Conservation (phyloP, 768 basidiomycete genomes). For the Guyanaporus albipodus region DNA sequence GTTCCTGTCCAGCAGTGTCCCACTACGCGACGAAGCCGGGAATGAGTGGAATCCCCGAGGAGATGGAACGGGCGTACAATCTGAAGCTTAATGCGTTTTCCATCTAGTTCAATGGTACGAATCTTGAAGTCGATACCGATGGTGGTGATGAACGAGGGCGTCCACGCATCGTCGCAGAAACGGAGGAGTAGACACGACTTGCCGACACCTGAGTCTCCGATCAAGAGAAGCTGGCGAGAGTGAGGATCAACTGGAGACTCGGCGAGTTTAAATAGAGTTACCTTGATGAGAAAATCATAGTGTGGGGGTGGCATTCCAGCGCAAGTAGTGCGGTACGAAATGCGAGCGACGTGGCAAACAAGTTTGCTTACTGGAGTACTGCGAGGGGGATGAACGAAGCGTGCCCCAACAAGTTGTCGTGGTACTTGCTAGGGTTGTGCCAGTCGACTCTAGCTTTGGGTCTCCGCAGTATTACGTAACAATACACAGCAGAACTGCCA, state of each 20-base stretch:
- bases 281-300: conserved; percentile 97
- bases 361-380: neutral
- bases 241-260: neutral
- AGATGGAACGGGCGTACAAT: conserved; percentile 60
- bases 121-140: conserved; percentile 99
- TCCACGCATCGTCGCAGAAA: conserved; percentile 99
- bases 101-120: conserved; percentile 96
- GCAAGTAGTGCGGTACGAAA: neutral
- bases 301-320: conserved; percentile 79
- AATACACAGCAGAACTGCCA: no score
- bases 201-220: conserved; percentile 96
- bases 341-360: neutral
- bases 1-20: conserved; percentile 99
- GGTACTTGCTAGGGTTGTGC: neutral
- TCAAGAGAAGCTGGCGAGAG: conserved; percentile 73
- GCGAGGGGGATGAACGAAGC: neutral
- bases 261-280: conserved; percentile 25
- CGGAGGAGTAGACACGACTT: conserved; percentile 94
- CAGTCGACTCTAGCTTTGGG: neutral
- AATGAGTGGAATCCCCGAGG: neutral
- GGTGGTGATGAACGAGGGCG: conserved; percentile 97
- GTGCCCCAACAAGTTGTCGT: neutral
- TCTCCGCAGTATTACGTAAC: conserved; percentile 2
- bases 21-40: conserved; percentile 52
- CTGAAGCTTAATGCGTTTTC: conserved; percentile 98